Evolutionary conservation across 441 rosid species (phyloP).

Genomic region (Manihot esculenta): DNA sequence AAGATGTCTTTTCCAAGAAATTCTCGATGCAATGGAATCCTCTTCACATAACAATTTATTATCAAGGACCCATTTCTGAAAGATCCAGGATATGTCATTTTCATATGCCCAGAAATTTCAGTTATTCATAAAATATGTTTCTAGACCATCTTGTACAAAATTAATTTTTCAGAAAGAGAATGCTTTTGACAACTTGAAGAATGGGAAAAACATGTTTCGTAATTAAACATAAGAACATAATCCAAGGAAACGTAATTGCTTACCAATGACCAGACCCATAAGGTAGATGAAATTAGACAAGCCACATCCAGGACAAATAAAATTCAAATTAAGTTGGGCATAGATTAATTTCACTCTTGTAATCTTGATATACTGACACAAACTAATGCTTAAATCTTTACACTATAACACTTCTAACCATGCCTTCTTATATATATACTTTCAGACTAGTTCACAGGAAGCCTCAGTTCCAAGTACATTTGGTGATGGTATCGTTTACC

Average conservation of each 20-base stretch:
- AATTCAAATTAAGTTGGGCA: background rate
- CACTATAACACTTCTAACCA: too few species aligned
- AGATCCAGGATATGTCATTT: background rate
- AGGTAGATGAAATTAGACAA: background rate
- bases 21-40: background rate
- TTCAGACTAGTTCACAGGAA: background rate
- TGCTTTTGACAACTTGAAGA: background rate
- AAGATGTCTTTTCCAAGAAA: background rate
- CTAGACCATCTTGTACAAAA: background rate
- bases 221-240: background rate
- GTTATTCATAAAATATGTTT: background rate
- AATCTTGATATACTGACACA: background rate
- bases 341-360: background rate
- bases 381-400: background rate
- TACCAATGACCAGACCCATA: background rate
- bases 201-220: background rate
- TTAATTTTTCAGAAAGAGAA: background rate
- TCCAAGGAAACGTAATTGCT: background rate
- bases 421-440: background rate
- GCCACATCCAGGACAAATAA: background rate
- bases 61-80: background rate
- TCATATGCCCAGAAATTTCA: background rate
- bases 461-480: background rate
- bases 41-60: background rate
- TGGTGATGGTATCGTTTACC: background rate